phyloP scores from a whole-genome alignment of 73 alveolate genomes.

The Breviolum minutum region DNA sequence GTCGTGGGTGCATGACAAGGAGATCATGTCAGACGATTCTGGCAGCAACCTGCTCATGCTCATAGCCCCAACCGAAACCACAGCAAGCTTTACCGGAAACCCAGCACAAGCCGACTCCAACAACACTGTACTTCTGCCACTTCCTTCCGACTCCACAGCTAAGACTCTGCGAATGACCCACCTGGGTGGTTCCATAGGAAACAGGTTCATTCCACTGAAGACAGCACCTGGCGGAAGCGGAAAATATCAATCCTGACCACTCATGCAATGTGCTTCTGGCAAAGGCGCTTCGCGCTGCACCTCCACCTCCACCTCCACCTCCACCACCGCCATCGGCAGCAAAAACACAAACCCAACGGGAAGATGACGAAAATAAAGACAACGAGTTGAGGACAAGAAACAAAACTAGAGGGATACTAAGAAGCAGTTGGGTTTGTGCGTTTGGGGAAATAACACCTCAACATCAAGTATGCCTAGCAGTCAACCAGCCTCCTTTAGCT shows the following conservation, averaged over 20 bases:
- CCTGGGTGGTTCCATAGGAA: conserved; percentile 20
- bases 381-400: too few species aligned
- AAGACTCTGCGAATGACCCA: neutral
- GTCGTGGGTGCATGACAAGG: neutral
- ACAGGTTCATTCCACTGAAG: conserved; percentile 2
- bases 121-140: neutral
- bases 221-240: conserved; percentile 22
- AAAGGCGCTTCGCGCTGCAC: too few species aligned
- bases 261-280: too few species aligned
- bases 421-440: too few species aligned
- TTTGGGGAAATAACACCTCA: too few species aligned
- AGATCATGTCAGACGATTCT: conserved; percentile 2
- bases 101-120: neutral
- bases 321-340: too few species aligned
- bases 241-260: neutral
- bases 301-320: too few species aligned
- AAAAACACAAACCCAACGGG: too few species aligned
- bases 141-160: neutral
- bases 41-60: neutral
- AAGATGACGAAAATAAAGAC: too few species aligned
- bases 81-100: neutral
- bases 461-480: too few species aligned
- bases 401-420: too few species aligned
- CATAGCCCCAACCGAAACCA: neutral
- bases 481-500: too few species aligned